A percentile compares a stretch with the other conserved stretches of the same genome.
These are phyloP conservation scores for Zygoascus sp. DNA, from an alignment of 1,139 yeast species.

Conservation along the genomic window DNA sequence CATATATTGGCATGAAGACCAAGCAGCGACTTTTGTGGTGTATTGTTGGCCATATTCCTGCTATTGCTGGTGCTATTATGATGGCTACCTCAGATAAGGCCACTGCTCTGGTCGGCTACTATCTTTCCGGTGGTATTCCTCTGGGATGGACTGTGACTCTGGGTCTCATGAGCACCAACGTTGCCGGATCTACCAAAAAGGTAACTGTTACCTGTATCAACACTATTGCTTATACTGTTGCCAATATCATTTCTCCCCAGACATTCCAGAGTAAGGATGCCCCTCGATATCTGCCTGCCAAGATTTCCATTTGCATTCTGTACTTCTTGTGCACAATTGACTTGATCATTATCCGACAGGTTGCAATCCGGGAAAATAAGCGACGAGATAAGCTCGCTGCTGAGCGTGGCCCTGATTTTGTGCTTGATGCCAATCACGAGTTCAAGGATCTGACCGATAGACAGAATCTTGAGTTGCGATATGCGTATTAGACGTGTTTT, in stretches of 20 bases:
- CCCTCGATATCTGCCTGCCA: conserved; percentile 47
- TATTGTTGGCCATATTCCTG: conserved; percentile 32
- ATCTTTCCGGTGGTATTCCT: conserved; percentile 27
- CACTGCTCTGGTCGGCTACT: conserved; percentile 27
- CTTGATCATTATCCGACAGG: conserved; percentile 31
- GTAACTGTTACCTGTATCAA: conserved; percentile 41
- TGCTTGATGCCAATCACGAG: conserved; percentile 37
- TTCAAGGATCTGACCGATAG: conserved; percentile 60
- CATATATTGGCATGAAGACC: conserved; percentile 22
- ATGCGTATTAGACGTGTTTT: conserved; percentile 25
- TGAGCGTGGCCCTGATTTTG: conserved; percentile 37
- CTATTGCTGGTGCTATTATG: conserved; percentile 27
- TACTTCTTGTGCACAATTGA: conserved; percentile 30
- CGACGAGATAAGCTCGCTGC: conserved; percentile 21
- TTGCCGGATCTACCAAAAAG: conserved; percentile 56
- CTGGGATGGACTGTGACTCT: conserved; percentile 46
- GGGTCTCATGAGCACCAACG: conserved; percentile 46
- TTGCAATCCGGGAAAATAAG: conserved; percentile 34
- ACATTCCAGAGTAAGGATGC: conserved; percentile 48
- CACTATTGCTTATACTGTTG: conserved; percentile 51
- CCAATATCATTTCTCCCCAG: conserved; percentile 54
- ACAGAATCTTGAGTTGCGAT: conserved; percentile 58
- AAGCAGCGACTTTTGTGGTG: conserved; percentile 40
- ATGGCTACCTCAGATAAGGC: conserved; percentile 20
- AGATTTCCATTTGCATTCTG: conserved; percentile 39